Evolutionary conservation across 169 alveolate species (phyloP).

Genomic region (Plasmodium malariae): DNA sequence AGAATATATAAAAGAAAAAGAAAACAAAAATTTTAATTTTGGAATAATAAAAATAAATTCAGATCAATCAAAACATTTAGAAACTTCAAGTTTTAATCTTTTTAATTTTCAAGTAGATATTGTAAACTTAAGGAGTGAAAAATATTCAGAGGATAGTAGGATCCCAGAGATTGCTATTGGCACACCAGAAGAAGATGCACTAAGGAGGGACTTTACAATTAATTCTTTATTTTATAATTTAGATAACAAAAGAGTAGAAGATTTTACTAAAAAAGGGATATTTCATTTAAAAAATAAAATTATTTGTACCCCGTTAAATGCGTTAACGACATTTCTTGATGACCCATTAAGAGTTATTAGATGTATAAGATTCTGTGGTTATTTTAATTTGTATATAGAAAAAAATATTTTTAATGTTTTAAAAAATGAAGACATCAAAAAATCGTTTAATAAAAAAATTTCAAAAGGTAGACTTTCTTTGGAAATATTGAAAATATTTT

Average conservation of each 20-base stretch:
- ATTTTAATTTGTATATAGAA: constrained; percentile 88
- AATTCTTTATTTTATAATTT: constrained; percentile 97
- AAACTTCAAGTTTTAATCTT: constrained; percentile 95
- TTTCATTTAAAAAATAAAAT: constrained; percentile 92
- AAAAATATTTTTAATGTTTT: constrained; percentile 84
- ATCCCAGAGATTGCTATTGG: constrained; percentile 95
- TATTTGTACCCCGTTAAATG: constrained; percentile 95
- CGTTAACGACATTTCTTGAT: constrained; percentile 95
- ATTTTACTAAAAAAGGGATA: constrained; percentile 94
- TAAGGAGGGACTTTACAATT: constrained; percentile 98
- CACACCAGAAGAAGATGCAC: constrained; percentile 97
- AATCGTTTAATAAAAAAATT: constrained; percentile 58
- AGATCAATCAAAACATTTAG: constrained; percentile 97
- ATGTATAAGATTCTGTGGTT: constrained; percentile 96
- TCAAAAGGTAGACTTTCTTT: constrained; percentile 72
- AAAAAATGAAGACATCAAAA: constrained; percentile 63
- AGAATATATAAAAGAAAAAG: constrained; percentile 82
- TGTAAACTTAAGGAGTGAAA: constrained; percentile 97
- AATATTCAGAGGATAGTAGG: constrained; percentile 94
- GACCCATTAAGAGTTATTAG: constrained; percentile 98
- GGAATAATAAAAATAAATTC: constrained; percentile 96
- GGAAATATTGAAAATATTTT: constrained; percentile 66
- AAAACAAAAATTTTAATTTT: constrained; percentile 84
- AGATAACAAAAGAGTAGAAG: constrained; percentile 94
- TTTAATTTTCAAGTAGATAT: constrained; percentile 95